Percentiles rank a stretch among this genome's conserved stretches.
Conservation (phyloP, 106 monocot genomes). For the Posidonia australis region DNA sequence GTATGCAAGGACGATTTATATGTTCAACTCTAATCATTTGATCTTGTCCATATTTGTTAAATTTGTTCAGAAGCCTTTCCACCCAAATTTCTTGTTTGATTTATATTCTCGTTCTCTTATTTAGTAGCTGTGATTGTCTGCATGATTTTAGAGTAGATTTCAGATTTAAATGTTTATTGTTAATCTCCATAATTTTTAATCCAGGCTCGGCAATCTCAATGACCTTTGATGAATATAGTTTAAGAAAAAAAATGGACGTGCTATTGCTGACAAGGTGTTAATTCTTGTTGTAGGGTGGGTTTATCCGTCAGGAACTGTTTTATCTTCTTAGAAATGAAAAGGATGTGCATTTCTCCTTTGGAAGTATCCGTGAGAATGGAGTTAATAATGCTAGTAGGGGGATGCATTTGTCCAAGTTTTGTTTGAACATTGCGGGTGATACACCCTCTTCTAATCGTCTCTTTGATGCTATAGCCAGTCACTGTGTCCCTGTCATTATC, state of each 20-base stretch:
- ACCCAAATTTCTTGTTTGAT: too few species aligned
- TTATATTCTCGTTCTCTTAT: too few species aligned
- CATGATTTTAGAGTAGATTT: too few species aligned
- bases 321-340: slow-evolving; percentile 41
- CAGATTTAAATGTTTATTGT: too few species aligned
- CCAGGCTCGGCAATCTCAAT: background rate
- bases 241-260: background rate
- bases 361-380: slow-evolving; percentile 25
- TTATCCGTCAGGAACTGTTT: slow-evolving; percentile 30
- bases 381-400: slow-evolving; percentile 29
- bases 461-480: slow-evolving; percentile 53
- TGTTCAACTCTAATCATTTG: too few species aligned
- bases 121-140: too few species aligned
- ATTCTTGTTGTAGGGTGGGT: slow-evolving; percentile 25
- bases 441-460: slow-evolving; percentile 60
- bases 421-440: slow-evolving; percentile 47
- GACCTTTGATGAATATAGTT: background rate
- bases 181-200: too few species aligned
- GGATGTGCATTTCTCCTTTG: slow-evolving; percentile 42
- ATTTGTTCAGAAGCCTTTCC: too few species aligned
- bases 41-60: too few species aligned
- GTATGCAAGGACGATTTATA: too few species aligned
- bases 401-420: slow-evolving; percentile 53
- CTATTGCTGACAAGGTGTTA: background rate
- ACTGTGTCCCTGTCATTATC: slow-evolving; percentile 67